Base-by-base conservation (phyloP, 2,329 filamentous ascomycete genomes). In the Fusarium pseudocircinatum region DNA sequence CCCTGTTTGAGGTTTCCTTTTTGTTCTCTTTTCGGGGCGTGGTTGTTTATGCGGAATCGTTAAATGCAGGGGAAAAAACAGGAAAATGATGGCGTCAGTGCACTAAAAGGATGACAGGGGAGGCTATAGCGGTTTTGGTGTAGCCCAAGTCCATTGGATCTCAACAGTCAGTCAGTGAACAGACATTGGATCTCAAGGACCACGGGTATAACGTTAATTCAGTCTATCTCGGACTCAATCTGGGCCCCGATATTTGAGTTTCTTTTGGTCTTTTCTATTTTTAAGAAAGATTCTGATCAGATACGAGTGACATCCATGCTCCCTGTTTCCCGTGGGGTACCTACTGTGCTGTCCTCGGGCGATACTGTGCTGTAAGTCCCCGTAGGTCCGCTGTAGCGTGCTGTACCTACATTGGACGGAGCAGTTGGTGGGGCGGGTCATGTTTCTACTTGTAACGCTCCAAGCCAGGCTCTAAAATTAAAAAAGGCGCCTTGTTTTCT, bases 11-110 rank as follows among this genome's bases (percentile, higher is more conserved):
- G 34, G 34, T 58, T 58, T 42, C 49, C 43, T 34, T 64, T 47
- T 58, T 64, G n/a, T 46, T 63, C 44, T 56, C 40, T n/a, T 36
- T 54, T 39, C 3, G 24, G 30, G 50, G 26, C 20, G 2, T 30
- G 42, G 22, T 58, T 58, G 32, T 67, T 67, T 67, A 60, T 60
- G 37, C 39, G 15, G 50, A 54, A 40, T 40, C 10, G 32, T 30
- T 28, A 40, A 49, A 69, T 69, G 65, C 67, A 69, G 66, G 67
- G 43, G 50, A 22, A 49, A 62, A 64, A 69, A 65, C 67, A 70
- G 59, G 67, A 69, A 59, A 58, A 39, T 30, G 44, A 70, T 69
- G 66, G 67, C 67, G 67, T 69, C 67, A 69, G 58, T 52, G 66
- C 66, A 53, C 66, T 43, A 65, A 52, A 4, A 37, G 6, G 37